Evolutionary conservation across 768 basidiomycete genomes (phyloP), one percentile per base, ranked within the genome.

Genomic region (Xerocomellus chrysenteron): DNA sequence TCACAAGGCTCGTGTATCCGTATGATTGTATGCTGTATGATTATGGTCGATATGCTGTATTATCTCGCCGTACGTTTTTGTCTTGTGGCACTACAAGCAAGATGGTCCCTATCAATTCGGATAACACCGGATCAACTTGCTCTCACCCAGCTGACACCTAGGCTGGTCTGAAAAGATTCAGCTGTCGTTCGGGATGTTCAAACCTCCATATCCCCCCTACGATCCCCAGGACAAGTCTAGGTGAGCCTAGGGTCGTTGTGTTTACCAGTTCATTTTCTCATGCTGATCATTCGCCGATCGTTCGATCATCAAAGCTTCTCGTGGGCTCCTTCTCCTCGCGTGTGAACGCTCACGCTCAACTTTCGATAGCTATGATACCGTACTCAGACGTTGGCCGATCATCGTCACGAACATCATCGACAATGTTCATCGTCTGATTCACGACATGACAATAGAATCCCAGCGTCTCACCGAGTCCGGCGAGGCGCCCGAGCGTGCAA

Each of bases 341-440:
- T 21, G 14, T 37, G 17, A 16, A 36, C 7, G 7, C 35, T 36
- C 13, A 19, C 17, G 44, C 54, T 54, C 54, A 67, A 9, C 32
- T 21, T 19, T 42, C 17, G 47, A 41, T 61, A 91, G 90, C 56
- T 92, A 88, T 61, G 85, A 88, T 56, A 93, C 91, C 0, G 87
- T 94, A 16, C 69, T 86, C 48, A 86, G 80, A 68, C 78, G 90
- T 52, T 93, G 92, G 87, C 90, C 90, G 5, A 79, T 89, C 46
- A 96, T 98, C 65, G 80, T 95, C 52, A 92, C 94, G 2, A 78
- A 73, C 17, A 77, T 93, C 45, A 86, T 96, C 59, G 90, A 94
- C 70, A 82, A 84, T 43, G 68, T 98, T 42, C 82, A 90, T 62
- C 81, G 83, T 42, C 68, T 81, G 54, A 88, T 88, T 57, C 90